Percentiles rank a stretch among this genome's conserved stretches.
phyloP scores from a whole-genome alignment of 768 basidiomycete genomes.

The Tephrocybe sp. region DNA sequence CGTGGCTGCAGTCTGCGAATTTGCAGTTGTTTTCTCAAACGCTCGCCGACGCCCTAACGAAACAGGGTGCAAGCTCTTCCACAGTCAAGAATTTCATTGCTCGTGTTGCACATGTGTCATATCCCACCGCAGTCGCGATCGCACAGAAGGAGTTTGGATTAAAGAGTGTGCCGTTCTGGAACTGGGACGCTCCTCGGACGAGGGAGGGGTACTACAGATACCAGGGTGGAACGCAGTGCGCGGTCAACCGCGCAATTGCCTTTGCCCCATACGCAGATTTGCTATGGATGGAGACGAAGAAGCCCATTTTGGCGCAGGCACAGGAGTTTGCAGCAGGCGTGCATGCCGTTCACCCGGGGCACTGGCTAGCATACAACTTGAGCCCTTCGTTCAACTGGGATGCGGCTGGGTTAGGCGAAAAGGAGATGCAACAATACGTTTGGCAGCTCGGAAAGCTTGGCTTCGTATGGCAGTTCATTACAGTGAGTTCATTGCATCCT shows the following conservation, averaged over 20 bases:
- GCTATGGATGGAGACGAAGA: slow-evolving; percentile 97
- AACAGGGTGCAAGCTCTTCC: slow-evolving; percentile 49
- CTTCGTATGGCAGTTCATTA: slow-evolving; percentile 99
- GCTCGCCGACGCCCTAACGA: slow-evolving; percentile 64
- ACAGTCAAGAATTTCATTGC: slow-evolving; percentile 60
- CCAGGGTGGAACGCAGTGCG: slow-evolving; percentile 94
- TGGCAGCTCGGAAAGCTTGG: slow-evolving; percentile 95
- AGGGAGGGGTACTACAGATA: slow-evolving; percentile 97
- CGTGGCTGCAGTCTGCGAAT: slow-evolving; percentile 78
- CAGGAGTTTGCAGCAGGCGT: slow-evolving; percentile 90
- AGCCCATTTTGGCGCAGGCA: slow-evolving; percentile 89
- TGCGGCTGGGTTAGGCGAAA: slow-evolving; percentile 82
- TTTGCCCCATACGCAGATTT: slow-evolving; percentile 93
- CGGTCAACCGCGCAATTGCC: slow-evolving; percentile 86
- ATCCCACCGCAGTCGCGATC: slow-evolving; percentile 64
- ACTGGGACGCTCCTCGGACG: slow-evolving; percentile 93
- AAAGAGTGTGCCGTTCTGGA: slow-evolving; percentile 76
- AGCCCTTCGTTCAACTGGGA: slow-evolving; percentile 95
- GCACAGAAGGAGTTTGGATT: slow-evolving; percentile 81
- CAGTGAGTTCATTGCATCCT: slow-evolving; percentile 46
- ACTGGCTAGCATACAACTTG: slow-evolving; percentile 96
- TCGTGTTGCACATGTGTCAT: slow-evolving; percentile 66
- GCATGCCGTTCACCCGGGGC: slow-evolving; percentile 73
- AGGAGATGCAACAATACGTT: slow-evolving; percentile 84
- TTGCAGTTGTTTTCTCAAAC: slow-evolving; percentile 75